Percentiles rank a stretch among this genome's conserved stretches.
These are phyloP conservation scores for Hymenochaete sp. DNA, from an alignment of 1,284 basidiomycete genomes.

Conservation along the genomic window DNA sequence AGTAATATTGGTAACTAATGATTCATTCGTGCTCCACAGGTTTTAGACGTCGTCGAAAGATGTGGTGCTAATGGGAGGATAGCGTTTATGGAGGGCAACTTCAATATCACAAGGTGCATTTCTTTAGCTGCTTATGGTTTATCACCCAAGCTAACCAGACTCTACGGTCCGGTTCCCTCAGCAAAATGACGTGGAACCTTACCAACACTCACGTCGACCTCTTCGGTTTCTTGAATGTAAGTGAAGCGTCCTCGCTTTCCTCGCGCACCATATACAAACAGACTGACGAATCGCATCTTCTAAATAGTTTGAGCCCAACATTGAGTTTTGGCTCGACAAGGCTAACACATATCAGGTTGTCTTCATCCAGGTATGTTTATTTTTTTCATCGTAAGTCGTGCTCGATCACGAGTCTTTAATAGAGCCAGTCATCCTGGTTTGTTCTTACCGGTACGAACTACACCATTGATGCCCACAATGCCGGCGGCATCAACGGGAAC, in stretches of 20 bases:
- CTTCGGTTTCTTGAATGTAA: conserved; percentile 45
- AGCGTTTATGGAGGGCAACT: conserved; percentile 5
- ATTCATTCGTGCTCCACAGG: conserved; percentile 2
- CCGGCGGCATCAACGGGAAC: conserved; percentile 58
- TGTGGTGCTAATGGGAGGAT: conserved; percentile 26
- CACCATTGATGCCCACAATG: conserved; percentile 48
- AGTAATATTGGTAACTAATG: no score
- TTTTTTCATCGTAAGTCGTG: background rate
- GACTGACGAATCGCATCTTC: background rate
- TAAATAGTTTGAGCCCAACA: conserved; percentile 43
- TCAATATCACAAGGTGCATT: conserved; percentile 14
- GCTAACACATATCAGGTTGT: conserved; percentile 51
- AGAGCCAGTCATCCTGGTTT: conserved; percentile 61
- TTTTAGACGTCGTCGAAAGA: conserved; percentile 2
- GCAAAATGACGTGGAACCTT: conserved; percentile 56
- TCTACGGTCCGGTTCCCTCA: no score
- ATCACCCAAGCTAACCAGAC: no score
- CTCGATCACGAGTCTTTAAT: background rate
- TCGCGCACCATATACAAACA: background rate
- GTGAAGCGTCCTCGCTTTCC: background rate
- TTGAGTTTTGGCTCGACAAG: conserved; percentile 52
- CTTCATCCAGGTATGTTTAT: conserved; percentile 47
- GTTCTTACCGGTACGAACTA: conserved; percentile 54
- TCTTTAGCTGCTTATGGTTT: conserved; percentile 8
- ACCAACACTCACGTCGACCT: conserved; percentile 43